Conservation (phyloP, 352 stramenopile species). For the Plasmopara muralis region DNA sequence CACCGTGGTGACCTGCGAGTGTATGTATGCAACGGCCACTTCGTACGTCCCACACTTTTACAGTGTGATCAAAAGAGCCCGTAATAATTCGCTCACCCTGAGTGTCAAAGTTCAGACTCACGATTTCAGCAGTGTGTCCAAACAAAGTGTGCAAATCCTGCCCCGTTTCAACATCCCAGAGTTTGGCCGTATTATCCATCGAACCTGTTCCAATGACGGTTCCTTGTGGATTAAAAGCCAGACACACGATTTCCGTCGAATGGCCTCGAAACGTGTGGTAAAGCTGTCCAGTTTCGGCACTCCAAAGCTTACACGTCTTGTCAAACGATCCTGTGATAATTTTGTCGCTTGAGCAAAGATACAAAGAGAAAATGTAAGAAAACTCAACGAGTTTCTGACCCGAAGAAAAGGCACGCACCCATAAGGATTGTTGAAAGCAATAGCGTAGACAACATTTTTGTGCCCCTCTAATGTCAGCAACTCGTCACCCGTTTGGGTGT, state of each 20-base stretch:
- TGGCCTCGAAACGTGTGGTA: slow-evolving; percentile 94
- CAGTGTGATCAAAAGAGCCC: slow-evolving; percentile 92
- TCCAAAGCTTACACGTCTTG: slow-evolving; percentile 90
- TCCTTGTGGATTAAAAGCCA: slow-evolving; percentile 87
- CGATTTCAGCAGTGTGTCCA: slow-evolving; percentile 90
- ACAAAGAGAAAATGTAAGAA: neutral
- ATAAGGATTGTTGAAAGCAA: slow-evolving; percentile 97
- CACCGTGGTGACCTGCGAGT: slow-evolving; percentile 89
- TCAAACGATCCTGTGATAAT: slow-evolving; percentile 87
- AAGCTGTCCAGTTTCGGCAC: slow-evolving; percentile 88
- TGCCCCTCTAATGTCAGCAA: slow-evolving; percentile 91
- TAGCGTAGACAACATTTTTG: slow-evolving; percentile 39
- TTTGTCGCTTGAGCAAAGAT: neutral
- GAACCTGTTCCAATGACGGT: slow-evolving; percentile 86
- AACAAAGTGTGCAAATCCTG: slow-evolving; percentile 92
- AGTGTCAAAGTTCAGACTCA: slow-evolving; percentile 90
- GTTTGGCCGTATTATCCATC: slow-evolving; percentile 94
- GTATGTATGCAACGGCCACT: slow-evolving; percentile 89
- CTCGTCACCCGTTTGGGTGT: slow-evolving; percentile 92
- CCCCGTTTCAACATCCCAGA: slow-evolving; percentile 54
- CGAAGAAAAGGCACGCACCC: slow-evolving; percentile 34
- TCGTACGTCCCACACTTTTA: slow-evolving; percentile 88
- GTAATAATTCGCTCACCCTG: slow-evolving; percentile 79
- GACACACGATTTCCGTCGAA: slow-evolving; percentile 87
- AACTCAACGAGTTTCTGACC: neutral